Conservation (phyloP, 2,329 filamentous ascomycete species). For the Graphilbum ipis-grandicollis region DNA sequence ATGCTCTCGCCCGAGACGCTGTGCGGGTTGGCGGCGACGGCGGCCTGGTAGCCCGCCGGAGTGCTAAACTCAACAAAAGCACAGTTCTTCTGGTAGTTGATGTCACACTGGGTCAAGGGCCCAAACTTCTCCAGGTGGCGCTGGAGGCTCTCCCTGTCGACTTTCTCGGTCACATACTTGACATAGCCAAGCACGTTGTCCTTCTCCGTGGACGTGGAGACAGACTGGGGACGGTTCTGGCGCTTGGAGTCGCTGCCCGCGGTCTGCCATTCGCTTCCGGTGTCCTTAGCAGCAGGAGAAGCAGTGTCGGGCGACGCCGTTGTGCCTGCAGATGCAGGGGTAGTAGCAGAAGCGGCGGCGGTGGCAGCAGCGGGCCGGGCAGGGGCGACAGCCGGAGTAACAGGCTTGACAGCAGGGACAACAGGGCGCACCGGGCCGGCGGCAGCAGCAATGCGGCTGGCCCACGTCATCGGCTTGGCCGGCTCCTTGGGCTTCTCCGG, state of each 20-base stretch:
- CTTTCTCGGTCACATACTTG: slow-evolving; percentile 86
- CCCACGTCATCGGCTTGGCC: slow-evolving; percentile 57
- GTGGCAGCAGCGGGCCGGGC: slow-evolving; percentile 22
- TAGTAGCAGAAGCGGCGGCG: slow-evolving; percentile 14
- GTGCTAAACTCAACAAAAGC: slow-evolving; percentile 91
- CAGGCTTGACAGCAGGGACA: slow-evolving; percentile 24
- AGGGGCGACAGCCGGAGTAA: slow-evolving; percentile 29
- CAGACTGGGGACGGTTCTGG: slow-evolving; percentile 56
- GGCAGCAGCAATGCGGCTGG: slow-evolving; percentile 47
- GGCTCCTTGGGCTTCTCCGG: slow-evolving; percentile 29
- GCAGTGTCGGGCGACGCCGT: background rate
- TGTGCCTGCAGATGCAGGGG: background rate
- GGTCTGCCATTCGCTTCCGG: slow-evolving; percentile 67
- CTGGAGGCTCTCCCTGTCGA: slow-evolving; percentile 57
- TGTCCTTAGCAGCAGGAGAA: slow-evolving; percentile 28
- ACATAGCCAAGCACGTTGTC: slow-evolving; percentile 76
- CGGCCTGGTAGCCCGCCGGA: slow-evolving; percentile 64
- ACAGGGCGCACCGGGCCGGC: slow-evolving; percentile 32
- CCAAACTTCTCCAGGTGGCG: slow-evolving; percentile 55
- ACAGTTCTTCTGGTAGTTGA: slow-evolving; percentile 83
- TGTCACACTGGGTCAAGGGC: slow-evolving; percentile 54
- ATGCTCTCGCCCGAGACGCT: slow-evolving; percentile 68
- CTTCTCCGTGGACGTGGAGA: slow-evolving; percentile 44
- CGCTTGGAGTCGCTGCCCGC: slow-evolving; percentile 72
- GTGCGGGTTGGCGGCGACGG: slow-evolving; percentile 72